phyloP scores from a whole-genome alignment of 345 rosid genomes.

The Salix caprea region DNA sequence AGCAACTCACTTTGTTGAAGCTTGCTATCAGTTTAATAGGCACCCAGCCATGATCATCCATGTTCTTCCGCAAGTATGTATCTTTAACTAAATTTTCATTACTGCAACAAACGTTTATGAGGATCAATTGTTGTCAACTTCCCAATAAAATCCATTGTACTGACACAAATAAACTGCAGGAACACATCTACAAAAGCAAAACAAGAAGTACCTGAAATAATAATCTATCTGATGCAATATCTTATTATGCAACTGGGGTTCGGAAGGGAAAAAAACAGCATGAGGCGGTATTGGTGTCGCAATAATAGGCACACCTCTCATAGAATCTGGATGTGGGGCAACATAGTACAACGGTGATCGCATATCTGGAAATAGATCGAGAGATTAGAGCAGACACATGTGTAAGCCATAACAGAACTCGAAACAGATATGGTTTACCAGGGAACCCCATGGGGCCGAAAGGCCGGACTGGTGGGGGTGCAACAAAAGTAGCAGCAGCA shows the following conservation, averaged over 20 bases:
- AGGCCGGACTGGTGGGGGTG: constrained; percentile 42
- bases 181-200: not conserved
- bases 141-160: not conserved
- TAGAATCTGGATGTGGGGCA: constrained; percentile 37
- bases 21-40: constrained; percentile 60
- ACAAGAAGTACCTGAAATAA: constrained; percentile 58
- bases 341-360: constrained; percentile 47
- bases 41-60: constrained; percentile 94
- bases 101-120: constrained; percentile 48
- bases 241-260: constrained; percentile 47
- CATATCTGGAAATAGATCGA: constrained; percentile 40
- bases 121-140: constrained; percentile 15
- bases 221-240: constrained; percentile 71
- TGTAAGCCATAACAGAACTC: not conserved
- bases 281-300: constrained; percentile 35
- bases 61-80: constrained; percentile 63
- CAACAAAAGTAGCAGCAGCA: constrained; percentile 42
- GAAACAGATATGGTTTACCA: constrained; percentile 46
- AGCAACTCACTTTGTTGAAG: constrained; percentile 68
- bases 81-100: constrained; percentile 72
- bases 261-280: constrained; percentile 44
- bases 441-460: constrained; percentile 47
- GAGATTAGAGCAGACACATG: constrained; percentile 20
- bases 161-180: not conserved
- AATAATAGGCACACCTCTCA: constrained; percentile 46